Evolutionary conservation across 139 green algal genomes (phyloP).

Genomic region (Spirogloea muscicola): DNA sequence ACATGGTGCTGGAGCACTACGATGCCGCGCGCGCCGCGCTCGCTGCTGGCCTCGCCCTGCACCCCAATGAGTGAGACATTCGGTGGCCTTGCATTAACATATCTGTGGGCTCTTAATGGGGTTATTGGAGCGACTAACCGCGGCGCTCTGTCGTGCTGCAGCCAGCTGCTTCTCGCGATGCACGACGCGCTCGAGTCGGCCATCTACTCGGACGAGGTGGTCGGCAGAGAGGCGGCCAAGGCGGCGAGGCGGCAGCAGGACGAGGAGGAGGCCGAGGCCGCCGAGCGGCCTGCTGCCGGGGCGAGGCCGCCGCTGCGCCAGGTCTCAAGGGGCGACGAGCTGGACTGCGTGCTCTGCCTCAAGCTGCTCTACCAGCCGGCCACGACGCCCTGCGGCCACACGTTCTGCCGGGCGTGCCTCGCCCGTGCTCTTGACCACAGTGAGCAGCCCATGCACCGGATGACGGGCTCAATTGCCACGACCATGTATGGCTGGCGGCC

Average conservation of each 20-base stretch:
- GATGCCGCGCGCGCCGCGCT: constrained; percentile 4
- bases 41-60: constrained; percentile 7
- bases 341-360: constrained; percentile 81
- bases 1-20: constrained; percentile 20
- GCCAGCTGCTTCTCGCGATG: too few relatives aligned
- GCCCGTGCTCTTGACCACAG: constrained; percentile 69
- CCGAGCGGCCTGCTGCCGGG: too few relatives aligned
- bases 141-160: too few relatives aligned
- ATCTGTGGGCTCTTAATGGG: too few relatives aligned
- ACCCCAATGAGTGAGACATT: constrained; percentile 27
- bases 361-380: constrained; percentile 85
- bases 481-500: too few relatives aligned
- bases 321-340: constrained; percentile 59
- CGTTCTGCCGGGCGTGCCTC: constrained; percentile 61
- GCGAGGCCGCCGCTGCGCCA: too few relatives aligned
- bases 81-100: too few relatives aligned
- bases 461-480: too few relatives aligned
- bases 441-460: too few relatives aligned
- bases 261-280: background rate
- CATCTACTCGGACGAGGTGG: too few relatives aligned
- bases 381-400: constrained; percentile 77
- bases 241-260: background rate
- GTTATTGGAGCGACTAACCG: too few relatives aligned
- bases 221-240: background rate
- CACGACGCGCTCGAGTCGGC: too few relatives aligned